Evolutionary conservation across 176 grass and related monocot species (phyloP).

Genomic region (Musa beccarii): DNA sequence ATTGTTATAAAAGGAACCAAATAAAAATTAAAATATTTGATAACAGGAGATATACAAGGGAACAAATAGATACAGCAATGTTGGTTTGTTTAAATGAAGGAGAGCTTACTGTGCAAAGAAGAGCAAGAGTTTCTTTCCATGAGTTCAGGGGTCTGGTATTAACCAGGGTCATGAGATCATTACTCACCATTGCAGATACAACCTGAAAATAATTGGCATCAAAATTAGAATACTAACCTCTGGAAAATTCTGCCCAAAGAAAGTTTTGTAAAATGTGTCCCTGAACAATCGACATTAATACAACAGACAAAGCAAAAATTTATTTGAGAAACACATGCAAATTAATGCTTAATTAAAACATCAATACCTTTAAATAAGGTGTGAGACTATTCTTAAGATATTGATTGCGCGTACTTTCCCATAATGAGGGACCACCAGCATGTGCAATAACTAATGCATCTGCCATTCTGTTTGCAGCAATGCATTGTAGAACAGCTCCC

Average conservation of each 20-base stretch:
- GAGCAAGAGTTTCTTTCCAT: conserved; percentile 96
- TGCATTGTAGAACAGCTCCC: conserved; percentile 73
- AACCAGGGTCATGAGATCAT: conserved; percentile 82
- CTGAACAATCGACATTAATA: too few species aligned
- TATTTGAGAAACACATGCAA: neutral
- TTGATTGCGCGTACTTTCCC: conserved; percentile 69
- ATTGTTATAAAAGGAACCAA: neutral
- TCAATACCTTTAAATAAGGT: conserved; percentile 72
- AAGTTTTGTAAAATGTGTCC: neutral
- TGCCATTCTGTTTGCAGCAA: conserved; percentile 89
- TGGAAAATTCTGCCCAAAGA: conserved; percentile 11
- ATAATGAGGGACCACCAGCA: conserved; percentile 78
- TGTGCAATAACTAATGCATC: conserved; percentile 99
- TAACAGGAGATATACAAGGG: too few species aligned
- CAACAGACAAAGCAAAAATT: conserved; percentile 8
- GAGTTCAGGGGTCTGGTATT: conserved; percentile 86
- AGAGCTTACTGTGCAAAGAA: conserved; percentile 88
- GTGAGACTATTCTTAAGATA: conserved; percentile 80
- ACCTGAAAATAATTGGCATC: conserved; percentile 42
- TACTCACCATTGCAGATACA: conserved; percentile 94
- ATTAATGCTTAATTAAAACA: neutral
- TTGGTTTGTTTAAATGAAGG: neutral
- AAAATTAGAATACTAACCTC: conserved; percentile 18
- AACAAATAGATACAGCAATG: neutral
- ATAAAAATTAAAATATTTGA: neutral